These are phyloP conservation scores for Lipomyces yamadae DNA, from an alignment of 805 yeast species.

Conservation along the genomic window DNA sequence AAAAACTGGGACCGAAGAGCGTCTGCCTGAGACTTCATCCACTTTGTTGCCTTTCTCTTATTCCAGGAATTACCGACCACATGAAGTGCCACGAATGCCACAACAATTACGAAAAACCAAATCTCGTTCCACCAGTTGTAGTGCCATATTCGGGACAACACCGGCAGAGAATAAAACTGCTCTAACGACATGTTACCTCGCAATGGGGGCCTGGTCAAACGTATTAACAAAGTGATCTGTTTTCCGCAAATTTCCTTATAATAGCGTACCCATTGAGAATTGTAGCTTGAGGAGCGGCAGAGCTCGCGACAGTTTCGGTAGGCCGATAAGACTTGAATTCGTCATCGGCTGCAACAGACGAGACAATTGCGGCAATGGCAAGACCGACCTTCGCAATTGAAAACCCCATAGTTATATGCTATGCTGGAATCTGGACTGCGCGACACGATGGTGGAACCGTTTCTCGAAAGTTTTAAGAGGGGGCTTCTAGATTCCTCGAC, in stretches of 20 bases:
- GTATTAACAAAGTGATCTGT: neutral
- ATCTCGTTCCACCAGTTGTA: constrained; percentile 83
- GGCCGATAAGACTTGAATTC: constrained; percentile 36
- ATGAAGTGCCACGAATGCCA: constrained; percentile 57
- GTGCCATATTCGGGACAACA: constrained; percentile 59
- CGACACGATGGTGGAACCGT: neutral
- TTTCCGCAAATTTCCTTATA: neutral
- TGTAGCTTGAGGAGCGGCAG: constrained; percentile 19
- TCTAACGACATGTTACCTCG: constrained; percentile 44
- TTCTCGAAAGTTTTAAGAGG: too few species aligned
- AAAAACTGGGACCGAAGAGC: constrained; percentile 70
- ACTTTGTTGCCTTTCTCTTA: constrained; percentile 56
- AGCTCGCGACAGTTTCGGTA: constrained; percentile 16
- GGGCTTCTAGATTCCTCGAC: neutral
- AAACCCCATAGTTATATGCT: neutral
- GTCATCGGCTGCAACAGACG: constrained; percentile 27
- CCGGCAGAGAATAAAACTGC: constrained; percentile 62
- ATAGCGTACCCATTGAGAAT: constrained; percentile 8
- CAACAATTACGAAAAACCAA: constrained; percentile 57
- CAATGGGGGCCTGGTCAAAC: constrained; percentile 9
- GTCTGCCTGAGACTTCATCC: constrained; percentile 57
- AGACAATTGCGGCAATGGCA: constrained; percentile 13
- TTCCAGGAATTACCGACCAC: constrained; percentile 66
- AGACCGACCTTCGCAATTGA: neutral
- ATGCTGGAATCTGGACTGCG: neutral